phyloP scores from a whole-genome alignment of 2,329 filamentous ascomycete species.

The Colletotrichum endophyticum region DNA sequence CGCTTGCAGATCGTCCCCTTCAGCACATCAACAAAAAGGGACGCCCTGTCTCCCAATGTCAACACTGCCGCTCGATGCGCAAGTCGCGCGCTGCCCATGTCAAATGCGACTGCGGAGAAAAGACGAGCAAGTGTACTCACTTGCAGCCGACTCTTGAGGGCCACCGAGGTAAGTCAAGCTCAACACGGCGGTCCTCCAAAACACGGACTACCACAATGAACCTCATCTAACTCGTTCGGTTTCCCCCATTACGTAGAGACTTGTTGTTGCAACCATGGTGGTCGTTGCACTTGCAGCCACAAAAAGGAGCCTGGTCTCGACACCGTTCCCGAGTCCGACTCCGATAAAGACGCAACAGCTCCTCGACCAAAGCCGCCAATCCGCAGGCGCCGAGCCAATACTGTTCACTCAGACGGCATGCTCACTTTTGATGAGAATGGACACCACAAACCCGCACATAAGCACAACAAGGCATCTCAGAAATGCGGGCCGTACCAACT shows the following conservation, averaged over 20 bases:
- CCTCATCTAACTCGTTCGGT: conserved; percentile 6
- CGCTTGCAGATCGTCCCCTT: conserved; percentile 77
- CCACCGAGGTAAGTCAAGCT: conserved; percentile 59
- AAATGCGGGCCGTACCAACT: conserved; percentile 68
- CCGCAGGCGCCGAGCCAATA: conserved; percentile 64
- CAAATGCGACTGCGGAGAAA: conserved; percentile 97
- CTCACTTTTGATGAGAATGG: conserved; percentile 68
- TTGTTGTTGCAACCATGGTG: conserved; percentile 74
- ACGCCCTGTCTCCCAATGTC: conserved; percentile 95
- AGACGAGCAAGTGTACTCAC: conserved; percentile 74
- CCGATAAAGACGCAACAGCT: conserved; percentile 49
- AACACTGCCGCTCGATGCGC: conserved; percentile 93
- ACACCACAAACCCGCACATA: conserved; percentile 67
- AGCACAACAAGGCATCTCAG: conserved; percentile 64
- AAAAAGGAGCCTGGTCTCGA: conserved; percentile 67
- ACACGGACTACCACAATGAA: background rate
- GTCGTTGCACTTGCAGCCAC: conserved; percentile 67
- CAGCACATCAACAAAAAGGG: conserved; percentile 98
- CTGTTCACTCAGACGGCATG: conserved; percentile 64
- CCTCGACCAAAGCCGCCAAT: conserved; percentile 44
- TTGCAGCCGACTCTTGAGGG: conserved; percentile 61
- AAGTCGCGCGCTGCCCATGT: conserved; percentile 95
- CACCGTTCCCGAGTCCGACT: conserved; percentile 68
- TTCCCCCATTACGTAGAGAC: conserved; percentile 51
- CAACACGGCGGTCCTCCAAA: background rate